Evolutionary conservation across 140 eudicot genomes (phyloP).

Genomic region (Ambrosia hybrid): DNA sequence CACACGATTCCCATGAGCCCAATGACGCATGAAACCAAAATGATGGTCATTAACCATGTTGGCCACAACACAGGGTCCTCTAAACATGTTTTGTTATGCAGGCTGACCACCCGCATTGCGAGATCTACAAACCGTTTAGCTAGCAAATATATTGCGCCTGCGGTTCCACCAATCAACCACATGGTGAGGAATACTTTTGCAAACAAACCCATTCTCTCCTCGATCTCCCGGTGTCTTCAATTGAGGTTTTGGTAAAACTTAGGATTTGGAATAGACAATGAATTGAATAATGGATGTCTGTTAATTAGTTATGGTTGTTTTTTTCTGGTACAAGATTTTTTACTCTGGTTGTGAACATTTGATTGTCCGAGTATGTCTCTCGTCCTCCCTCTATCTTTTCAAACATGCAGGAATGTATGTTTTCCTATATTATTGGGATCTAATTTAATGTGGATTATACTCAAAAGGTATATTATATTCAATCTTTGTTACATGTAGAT

Average conservation of each 20-base stretch:
- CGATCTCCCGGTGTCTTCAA: neutral
- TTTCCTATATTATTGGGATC: slow-evolving; percentile 26
- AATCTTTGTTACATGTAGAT: too few species aligned
- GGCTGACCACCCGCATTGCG: slow-evolving; percentile 35
- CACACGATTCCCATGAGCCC: slow-evolving; percentile 39
- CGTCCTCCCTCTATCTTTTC: slow-evolving; percentile 19
- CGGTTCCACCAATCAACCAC: slow-evolving; percentile 44
- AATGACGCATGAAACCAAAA: slow-evolving; percentile 32
- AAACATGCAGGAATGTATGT: slow-evolving; percentile 8
- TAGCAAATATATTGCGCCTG: slow-evolving; percentile 39
- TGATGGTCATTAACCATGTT: slow-evolving; percentile 36
- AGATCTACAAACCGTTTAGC: slow-evolving; percentile 29
- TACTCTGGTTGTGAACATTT: slow-evolving; percentile 11
- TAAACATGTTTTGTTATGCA: slow-evolving; percentile 42
- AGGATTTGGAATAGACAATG: slow-evolving; percentile 20
- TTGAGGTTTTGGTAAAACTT: neutral
- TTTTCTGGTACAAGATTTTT: slow-evolving; percentile 1
- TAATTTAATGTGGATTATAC: slow-evolving; percentile 1
- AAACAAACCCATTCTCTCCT: slow-evolving; percentile 30
- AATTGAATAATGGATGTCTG: slow-evolving; percentile 26
- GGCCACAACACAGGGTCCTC: slow-evolving; percentile 46
- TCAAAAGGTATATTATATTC: neutral
- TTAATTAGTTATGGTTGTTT: slow-evolving; percentile 27
- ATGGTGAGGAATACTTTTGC: slow-evolving; percentile 31
- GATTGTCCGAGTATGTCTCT: slow-evolving; percentile 28